Conservation (phyloP, 1,284 basidiomycete species). For the Tremellales sp. region DNA sequence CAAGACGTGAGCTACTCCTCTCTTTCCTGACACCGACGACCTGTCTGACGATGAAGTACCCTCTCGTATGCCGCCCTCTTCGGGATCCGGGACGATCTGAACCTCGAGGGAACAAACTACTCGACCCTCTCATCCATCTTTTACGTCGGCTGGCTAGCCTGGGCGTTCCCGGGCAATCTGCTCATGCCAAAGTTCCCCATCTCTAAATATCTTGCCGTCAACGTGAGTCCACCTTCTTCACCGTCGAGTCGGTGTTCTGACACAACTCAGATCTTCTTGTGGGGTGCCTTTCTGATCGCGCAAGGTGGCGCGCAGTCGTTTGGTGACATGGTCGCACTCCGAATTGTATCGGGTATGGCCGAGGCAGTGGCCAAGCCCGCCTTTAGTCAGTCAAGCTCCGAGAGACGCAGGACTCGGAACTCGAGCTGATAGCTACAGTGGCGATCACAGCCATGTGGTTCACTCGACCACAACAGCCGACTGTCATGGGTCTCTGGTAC, state of each 20-base stretch:
- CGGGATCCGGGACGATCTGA: constrained; percentile 40
- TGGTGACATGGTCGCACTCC: constrained; percentile 45
- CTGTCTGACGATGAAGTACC: constrained; percentile 11
- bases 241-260: not conserved
- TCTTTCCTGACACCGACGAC: no score
- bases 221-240: no score
- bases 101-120: constrained; percentile 31
- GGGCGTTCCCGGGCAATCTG: constrained; percentile 51
- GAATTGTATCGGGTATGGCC: constrained; percentile 47
- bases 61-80: constrained; percentile 45
- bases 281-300: constrained; percentile 51
- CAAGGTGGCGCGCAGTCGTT: constrained; percentile 48
- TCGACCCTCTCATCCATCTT: constrained; percentile 30
- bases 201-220: constrained; percentile 49
- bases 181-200: constrained; percentile 50
- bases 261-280: constrained; percentile 50
- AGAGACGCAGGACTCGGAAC: no score
- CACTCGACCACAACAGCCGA: constrained; percentile 38
- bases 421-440: constrained; percentile 6
- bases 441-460: constrained; percentile 36
- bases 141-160: constrained; percentile 49
- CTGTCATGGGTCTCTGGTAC: constrained; percentile 40
- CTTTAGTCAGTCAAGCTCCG: constrained; percentile 16
- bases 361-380: constrained; percentile 48
- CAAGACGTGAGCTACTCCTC: constrained; percentile 18